These are phyloP conservation scores for Mrakia gelida DNA, from an alignment of 768 basidiomycete species.

Conservation along the genomic window DNA sequence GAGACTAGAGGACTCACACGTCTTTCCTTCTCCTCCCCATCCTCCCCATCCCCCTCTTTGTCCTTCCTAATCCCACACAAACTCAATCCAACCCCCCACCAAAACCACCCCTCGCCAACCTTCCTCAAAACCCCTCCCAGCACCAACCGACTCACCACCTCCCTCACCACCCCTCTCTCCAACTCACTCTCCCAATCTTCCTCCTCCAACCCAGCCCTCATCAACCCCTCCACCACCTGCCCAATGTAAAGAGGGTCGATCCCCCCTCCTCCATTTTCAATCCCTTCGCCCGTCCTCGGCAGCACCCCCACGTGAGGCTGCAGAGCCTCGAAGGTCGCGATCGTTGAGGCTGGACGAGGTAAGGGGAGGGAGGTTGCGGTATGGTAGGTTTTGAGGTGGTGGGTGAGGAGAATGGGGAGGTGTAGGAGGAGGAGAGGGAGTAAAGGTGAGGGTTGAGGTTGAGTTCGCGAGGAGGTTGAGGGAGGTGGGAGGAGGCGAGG, in stretches of 20 bases:
- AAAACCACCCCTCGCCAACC: constrained; percentile 82
- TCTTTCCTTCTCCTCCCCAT: neutral
- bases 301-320: constrained; percentile 78
- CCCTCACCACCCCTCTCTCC: constrained; percentile 77
- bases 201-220: constrained; percentile 66
- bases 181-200: constrained; percentile 73
- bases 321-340: constrained; percentile 68
- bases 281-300: constrained; percentile 24
- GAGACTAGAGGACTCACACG: neutral
- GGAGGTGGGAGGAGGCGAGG: constrained; percentile 29
- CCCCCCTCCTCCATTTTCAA: constrained; percentile 49
- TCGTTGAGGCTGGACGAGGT: constrained; percentile 36
- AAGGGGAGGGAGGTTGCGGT: constrained; percentile 51
- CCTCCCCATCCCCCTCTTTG: neutral
- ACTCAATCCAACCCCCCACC: constrained; percentile 22
- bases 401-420: constrained; percentile 61
- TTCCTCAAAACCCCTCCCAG: constrained; percentile 56
- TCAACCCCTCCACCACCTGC: constrained; percentile 69
- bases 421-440: constrained; percentile 59
- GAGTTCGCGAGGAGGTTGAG: neutral
- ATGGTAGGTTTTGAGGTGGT: constrained; percentile 70
- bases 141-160: constrained; percentile 73
- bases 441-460: constrained; percentile 60
- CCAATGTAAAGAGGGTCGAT: constrained; percentile 70
- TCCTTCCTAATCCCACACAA: neutral